Base-by-base conservation (phyloP, 306 rosid species). In the Castanea crenata region DNA sequence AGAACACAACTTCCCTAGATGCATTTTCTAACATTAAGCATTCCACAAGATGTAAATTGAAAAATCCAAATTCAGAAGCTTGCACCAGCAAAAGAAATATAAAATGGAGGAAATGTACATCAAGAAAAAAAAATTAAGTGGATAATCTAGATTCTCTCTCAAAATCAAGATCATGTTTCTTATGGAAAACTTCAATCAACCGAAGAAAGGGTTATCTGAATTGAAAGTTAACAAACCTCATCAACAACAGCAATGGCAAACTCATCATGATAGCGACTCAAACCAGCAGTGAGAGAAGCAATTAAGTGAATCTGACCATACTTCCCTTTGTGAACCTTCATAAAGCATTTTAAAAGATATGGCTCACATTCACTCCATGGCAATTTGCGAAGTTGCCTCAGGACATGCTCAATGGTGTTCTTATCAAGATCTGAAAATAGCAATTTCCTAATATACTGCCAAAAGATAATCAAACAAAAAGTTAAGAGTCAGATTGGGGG, bases 201-300 rank as follows among this genome's bases (percentile, higher is more conserved):
- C 55, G 25, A 80, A 38, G 25, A 63, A 76, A 81, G 34, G 61
- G 68, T 67, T 13, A 69, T 31, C 69, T 68, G 74, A 69, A 51
- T 10, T 74, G 78, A 69, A 72, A 67, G 71, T 67, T 19, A 67
- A 80, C 79, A 23, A 63, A 96, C 99, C 99, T 96, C 99, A 6
- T 96, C 99, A 74, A 96, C 99, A 75, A 96, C 92, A 74, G 99
- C 95, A 27, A 96, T 94, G 13, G 97, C 90, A 86, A 96, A 96
- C 77, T 90, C 98, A 81, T 96, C 98, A 86, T 96, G 99, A 79
- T 91, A 93, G 74, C 99, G 98, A 85, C 97, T 96, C 90, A 96
- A 87, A 74, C 97, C 99, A 62, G 98, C 97, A 74, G 97, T 94
- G 76, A 96, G 98, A 83, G 99, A 96, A 70, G 99, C 98, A 78